Conservation (phyloP, 1,284 basidiomycete genomes). For the Flammula alnicola region DNA sequence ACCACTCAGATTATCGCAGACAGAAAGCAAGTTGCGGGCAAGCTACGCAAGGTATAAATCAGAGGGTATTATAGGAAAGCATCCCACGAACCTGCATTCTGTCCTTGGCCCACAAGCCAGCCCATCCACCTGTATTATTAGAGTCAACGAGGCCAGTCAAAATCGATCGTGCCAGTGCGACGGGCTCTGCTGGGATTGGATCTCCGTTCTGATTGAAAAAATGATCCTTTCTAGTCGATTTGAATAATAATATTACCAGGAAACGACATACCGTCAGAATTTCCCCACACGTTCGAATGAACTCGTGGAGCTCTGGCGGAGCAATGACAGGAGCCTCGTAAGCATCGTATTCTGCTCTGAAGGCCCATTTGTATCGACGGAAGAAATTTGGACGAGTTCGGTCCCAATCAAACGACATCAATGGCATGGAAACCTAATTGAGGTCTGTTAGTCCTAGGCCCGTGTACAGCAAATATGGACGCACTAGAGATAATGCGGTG, state of each 20-base stretch:
- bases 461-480: slow-evolving; percentile 15
- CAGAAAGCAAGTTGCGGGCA: slow-evolving; percentile 26
- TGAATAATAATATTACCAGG: background rate
- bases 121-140: slow-evolving; percentile 38
- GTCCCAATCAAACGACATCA: slow-evolving; percentile 43
- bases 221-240: background rate
- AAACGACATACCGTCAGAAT: slow-evolving; percentile 37
- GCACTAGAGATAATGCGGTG: slow-evolving; percentile 51
- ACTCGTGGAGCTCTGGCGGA: slow-evolving; percentile 48
- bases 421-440: slow-evolving; percentile 38
- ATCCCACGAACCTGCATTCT: slow-evolving; percentile 27
- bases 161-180: slow-evolving; percentile 46
- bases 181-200: slow-evolving; percentile 40
- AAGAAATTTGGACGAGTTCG: slow-evolving; percentile 51
- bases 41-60: slow-evolving; percentile 24
- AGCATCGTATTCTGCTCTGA: slow-evolving; percentile 55
- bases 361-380: slow-evolving; percentile 79
- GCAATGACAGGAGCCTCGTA: slow-evolving; percentile 42
- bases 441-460: background rate
- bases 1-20: slow-evolving; percentile 30
- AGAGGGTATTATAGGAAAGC: background rate
- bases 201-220: slow-evolving; percentile 10
- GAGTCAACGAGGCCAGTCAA: slow-evolving; percentile 35
- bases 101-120: slow-evolving; percentile 26
- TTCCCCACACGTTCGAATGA: slow-evolving; percentile 41